These are phyloP conservation scores for Aquilaria agallochum DNA, from an alignment of 441 rosid genomes.

Conservation along the genomic window DNA sequence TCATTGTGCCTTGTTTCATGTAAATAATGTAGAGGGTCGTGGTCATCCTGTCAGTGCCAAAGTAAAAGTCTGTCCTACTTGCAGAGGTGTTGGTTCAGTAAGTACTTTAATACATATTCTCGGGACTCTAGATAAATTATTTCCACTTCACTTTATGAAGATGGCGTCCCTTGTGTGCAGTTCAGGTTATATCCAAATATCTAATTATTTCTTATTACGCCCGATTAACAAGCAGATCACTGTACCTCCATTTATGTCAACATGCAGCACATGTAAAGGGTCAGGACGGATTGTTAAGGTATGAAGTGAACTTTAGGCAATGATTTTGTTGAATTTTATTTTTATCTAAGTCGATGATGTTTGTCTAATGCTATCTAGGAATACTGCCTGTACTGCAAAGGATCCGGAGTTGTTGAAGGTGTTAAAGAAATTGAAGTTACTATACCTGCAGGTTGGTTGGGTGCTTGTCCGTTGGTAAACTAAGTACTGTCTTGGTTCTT, in stretches of 20 bases:
- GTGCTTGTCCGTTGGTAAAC: constrained; percentile 17
- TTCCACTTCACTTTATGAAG: constrained; percentile 18
- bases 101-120: constrained; percentile 29
- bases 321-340: not conserved
- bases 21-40: constrained; percentile 59
- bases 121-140: constrained; percentile 15
- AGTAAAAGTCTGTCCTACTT: constrained; percentile 57
- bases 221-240: constrained; percentile 55
- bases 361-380: constrained; percentile 45
- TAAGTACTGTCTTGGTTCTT: constrained; percentile 1
- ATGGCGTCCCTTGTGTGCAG: not conserved
- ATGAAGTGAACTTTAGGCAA: constrained; percentile 18
- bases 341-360: constrained; percentile 13
- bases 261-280: constrained; percentile 76
- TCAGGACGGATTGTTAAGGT: constrained; percentile 71
- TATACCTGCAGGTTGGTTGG: constrained; percentile 74
- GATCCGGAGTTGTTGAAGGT: constrained; percentile 81
- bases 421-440: constrained; percentile 64
- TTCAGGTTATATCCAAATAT: constrained; percentile 1
- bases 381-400: constrained; percentile 62
- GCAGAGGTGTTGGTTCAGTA: constrained; percentile 83
- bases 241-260: constrained; percentile 86
- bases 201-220: constrained; percentile 7
- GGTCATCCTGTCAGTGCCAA: constrained; percentile 69
- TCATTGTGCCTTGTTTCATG: constrained; percentile 14